Base-by-base conservation (phyloP, 2,329 filamentous ascomycete species). In the Intubia oerlemansii region DNA sequence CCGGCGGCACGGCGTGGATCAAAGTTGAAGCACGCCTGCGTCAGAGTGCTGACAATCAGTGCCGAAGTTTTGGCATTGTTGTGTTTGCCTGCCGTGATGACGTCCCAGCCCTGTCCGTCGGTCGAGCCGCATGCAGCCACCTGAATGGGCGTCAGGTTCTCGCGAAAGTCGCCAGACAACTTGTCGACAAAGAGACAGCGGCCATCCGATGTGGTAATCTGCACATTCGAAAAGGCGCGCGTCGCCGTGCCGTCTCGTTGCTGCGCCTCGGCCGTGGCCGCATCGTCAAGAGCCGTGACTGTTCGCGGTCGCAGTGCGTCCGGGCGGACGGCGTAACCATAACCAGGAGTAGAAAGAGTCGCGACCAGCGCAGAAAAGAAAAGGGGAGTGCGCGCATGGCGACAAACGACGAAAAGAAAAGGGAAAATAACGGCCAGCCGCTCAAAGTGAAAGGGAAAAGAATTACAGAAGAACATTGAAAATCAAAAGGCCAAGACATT, bases 1-100 rank as follows among this genome's bases (percentile, higher is more conserved):
- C 59, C 61, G 3, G 51, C 48, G 1, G 50, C 44, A 17, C 61
- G 52, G 26, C 62, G 52, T 5, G 55, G 52, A 37, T 70, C 63
- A 34, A 65, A 64, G 47, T 65, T 68, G 39, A 66, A 47, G 40
- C 64, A 69, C 24, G 62, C 63, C 41, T 66, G 55, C 2, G 63
- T 68, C 38, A 63, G 43, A 4, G 59, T 60, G 49, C 55, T 68
- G 24, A 67, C 63, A 21, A 69, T 39, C 27, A 67, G 49, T 39
- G 57, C 54, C 5, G 54, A 51, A 20, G 52, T 50, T 22, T 49
- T 39, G 18, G 45, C 48, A 37, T 62, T 44, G 35, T 61, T 59
- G 40, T 68, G 63, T 38, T 53, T 52, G 14, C 62, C 63, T 6
- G 47, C 41, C 0, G 57, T 59, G 35, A 60, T 53, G 37, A 58